Evolutionary conservation across 768 basidiomycete genomes (phyloP), one percentile per base, ranked within the genome.

Genomic region (Paxillus ammoniavirescens): DNA sequence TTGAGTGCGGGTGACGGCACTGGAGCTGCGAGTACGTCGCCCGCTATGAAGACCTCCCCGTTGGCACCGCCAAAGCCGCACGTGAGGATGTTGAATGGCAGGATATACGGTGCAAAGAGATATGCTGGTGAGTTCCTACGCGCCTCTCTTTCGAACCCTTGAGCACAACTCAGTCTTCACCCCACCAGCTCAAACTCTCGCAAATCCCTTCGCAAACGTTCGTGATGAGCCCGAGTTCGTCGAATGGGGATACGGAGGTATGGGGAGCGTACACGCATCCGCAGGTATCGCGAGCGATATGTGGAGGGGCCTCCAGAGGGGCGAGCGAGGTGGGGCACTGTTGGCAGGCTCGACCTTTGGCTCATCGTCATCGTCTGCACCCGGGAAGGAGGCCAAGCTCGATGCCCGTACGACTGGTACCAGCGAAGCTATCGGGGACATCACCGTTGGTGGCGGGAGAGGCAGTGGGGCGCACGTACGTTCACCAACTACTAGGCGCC

Each of bases 201-300:
- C 72, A 5, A 84, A 89, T 61, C 83, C 79, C 0, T 89, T 89
- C 58, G 85, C 80, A 6, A 84, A 77, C 53, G 83, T 76, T 13
- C 75, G 77, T 5, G 83, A 84, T 28, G 81, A 84, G 0, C 87
- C 88, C 31, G 87, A 87, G 65, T 95, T 95, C 60, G 90, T 93
- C 14, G 93, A 95, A 69, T 95, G 93, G 93, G 93, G 93, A 0
- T 90, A 88, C 53, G 89, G 89, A 31, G 89, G 89, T 2, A 87
- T 93, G 86, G 92, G 92, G 26, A 80, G 79, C 35, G 76, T 77
- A 1, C 47, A 63, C 3, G 63, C 62, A 21, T 64, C 67, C 14
- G 61, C 48, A 5, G 70, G 60, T 9, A 55, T 65, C 30, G 68
- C 61, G 17, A 68, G 64, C 31, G 65, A 67, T 21, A 59, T 63